These are phyloP conservation scores for Endocladia muricata DNA, from an alignment of 31 red algal genomes.

Conservation along the genomic window DNA sequence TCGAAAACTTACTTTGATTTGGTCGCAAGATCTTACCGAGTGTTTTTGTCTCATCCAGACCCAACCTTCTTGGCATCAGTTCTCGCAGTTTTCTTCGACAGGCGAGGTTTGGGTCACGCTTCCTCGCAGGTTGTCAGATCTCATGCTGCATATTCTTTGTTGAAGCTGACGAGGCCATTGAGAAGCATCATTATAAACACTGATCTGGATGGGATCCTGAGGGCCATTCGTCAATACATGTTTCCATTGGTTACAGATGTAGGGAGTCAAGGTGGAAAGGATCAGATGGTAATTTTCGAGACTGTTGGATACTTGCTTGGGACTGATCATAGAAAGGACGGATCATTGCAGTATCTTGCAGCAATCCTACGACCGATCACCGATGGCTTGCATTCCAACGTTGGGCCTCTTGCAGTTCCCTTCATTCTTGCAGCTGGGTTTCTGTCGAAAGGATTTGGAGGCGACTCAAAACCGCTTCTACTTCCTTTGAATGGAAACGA, in stretches of 20 bases:
- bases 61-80: constrained; percentile 31
- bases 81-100: constrained; percentile 64
- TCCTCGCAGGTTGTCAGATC: constrained; percentile 39
- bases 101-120: constrained; percentile 51
- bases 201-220: constrained; percentile 53
- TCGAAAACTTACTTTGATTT: constrained; percentile 64
- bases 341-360: constrained; percentile 35
- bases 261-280: constrained; percentile 8
- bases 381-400: constrained; percentile 33
- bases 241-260: constrained; percentile 50
- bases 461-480: constrained; percentile 49
- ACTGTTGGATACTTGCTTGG: constrained; percentile 71
- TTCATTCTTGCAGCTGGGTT: constrained; percentile 58
- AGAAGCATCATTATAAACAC: constrained; percentile 27
- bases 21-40: constrained; percentile 48
- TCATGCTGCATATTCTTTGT: constrained; percentile 46
- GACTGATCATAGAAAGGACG: constrained; percentile 48
- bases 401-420: background rate
- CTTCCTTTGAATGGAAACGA: constrained; percentile 6
- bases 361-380: constrained; percentile 55
- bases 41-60: constrained; percentile 28
- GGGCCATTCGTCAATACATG: constrained; percentile 31
- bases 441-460: constrained; percentile 87
- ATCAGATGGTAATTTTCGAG: constrained; percentile 75
- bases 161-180: constrained; percentile 64